Evolutionary conservation across 2,329 filamentous ascomycete genomes (phyloP).

Genomic region (Ceratocystis alfenasii): DNA sequence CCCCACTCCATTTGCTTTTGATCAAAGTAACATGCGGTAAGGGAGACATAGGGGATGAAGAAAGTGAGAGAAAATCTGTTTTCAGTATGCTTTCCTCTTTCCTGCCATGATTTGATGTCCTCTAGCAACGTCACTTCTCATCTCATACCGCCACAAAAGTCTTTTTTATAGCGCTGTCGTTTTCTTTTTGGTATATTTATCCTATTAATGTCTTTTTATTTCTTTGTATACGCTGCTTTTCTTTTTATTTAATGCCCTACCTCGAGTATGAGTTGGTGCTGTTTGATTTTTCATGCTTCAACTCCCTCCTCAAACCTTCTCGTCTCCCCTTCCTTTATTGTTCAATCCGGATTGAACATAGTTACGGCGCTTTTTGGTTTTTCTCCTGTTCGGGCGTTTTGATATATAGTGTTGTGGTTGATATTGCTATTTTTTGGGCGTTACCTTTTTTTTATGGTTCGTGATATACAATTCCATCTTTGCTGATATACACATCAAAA

Average conservation of each 20-base stretch:
- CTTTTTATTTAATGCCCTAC: neutral
- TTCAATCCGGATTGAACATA: neutral
- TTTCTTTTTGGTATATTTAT: too few species aligned
- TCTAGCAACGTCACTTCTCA: too few species aligned
- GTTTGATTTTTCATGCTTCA: neutral
- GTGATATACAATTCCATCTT: neutral
- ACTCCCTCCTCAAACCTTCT: neutral
- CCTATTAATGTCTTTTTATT: too few species aligned
- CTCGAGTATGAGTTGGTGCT: too few species aligned
- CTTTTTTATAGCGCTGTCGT: too few species aligned
- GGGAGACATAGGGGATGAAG: neutral
- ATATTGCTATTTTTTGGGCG: neutral
- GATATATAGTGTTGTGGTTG: neutral
- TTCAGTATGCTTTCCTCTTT: too few species aligned
- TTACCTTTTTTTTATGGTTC: neutral
- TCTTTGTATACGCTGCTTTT: too few species aligned
- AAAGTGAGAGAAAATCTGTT: too few species aligned
- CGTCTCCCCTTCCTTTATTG: neutral
- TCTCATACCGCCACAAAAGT: too few species aligned
- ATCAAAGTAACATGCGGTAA: constrained; percentile 45
- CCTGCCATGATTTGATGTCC: too few species aligned
- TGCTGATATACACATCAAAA: neutral
- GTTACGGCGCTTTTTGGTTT: neutral
- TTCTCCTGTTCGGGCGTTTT: neutral
- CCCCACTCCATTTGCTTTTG: constrained; percentile 68